These are phyloP conservation scores for Magnolia sinica DNA, from an alignment of 164 flowering plant genomes.

Conservation along the genomic window DNA sequence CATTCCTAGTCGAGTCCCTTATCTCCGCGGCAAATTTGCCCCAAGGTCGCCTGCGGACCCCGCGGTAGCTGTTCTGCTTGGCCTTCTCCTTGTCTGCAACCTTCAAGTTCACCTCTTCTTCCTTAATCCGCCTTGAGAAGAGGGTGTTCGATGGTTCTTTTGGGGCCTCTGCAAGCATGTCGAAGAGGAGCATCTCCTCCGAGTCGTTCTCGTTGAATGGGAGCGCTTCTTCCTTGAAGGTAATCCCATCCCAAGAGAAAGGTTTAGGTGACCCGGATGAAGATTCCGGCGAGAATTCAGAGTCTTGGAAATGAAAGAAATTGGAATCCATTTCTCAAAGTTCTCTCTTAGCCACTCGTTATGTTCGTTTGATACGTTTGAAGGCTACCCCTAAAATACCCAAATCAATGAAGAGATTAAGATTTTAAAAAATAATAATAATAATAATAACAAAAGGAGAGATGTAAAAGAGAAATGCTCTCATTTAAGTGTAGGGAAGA, in stretches of 20 bases:
- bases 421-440: too few species aligned
- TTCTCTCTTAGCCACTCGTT: not conserved
- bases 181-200: slow-evolving; percentile 49
- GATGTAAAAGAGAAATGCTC: not conserved
- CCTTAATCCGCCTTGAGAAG: slow-evolving; percentile 3
- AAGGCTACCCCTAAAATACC: not conserved
- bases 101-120: slow-evolving; percentile 27
- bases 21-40: slow-evolving; percentile 74
- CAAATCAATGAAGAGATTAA: not conserved
- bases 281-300: slow-evolving; percentile 26
- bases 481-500: not conserved
- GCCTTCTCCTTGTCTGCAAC: not conserved
- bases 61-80: slow-evolving; percentile 28
- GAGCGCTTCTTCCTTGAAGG: slow-evolving; percentile 14
- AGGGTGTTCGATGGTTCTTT: slow-evolving; percentile 10
- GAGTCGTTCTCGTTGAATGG: slow-evolving; percentile 65
- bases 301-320: slow-evolving; percentile 10
- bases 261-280: slow-evolving; percentile 13
- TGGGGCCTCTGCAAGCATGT: slow-evolving; percentile 29
- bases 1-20: slow-evolving; percentile 66
- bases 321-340: slow-evolving; percentile 15
- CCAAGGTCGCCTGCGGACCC: slow-evolving; percentile 59
- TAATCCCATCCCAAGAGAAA: slow-evolving; percentile 13
- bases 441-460: not conserved
- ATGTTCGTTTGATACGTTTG: not conserved